A percentile compares a stretch with the other conserved stretches of the same genome.
Conservation (phyloP, 176 grass and related monocot genomes). For the Hordeum vulgare region MorexV3_pseudomolecules_assembly NC_058519.1:499239169-499239668, state of each 20-base stretch:
- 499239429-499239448: slow-evolving; percentile 9
- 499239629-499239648: not conserved
- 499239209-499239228: slow-evolving; percentile 13
- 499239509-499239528: no score
- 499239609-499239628: not conserved
- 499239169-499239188: slow-evolving; percentile 23
- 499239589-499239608: not conserved
- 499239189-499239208: slow-evolving; percentile 35
- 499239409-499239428: slow-evolving; percentile 25
- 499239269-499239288: slow-evolving; percentile 6
- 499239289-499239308: not conserved
- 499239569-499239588: no score
- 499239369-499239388: slow-evolving; percentile 14
- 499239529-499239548: no score
- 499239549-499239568: not conserved
- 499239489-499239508: slow-evolving; percentile 5
- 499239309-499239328: not conserved
- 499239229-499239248: slow-evolving; percentile 10
- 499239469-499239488: not conserved
- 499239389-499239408: slow-evolving; percentile 25
- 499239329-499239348: not conserved
- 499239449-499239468: slow-evolving; percentile 23
- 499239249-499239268: slow-evolving; percentile 33
- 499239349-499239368: not conserved
- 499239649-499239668: not conserved